These are phyloP conservation scores for Chamaecrista fasciculata DNA, from an alignment of 306 rosid species.

Conservation along the genomic window DNA sequence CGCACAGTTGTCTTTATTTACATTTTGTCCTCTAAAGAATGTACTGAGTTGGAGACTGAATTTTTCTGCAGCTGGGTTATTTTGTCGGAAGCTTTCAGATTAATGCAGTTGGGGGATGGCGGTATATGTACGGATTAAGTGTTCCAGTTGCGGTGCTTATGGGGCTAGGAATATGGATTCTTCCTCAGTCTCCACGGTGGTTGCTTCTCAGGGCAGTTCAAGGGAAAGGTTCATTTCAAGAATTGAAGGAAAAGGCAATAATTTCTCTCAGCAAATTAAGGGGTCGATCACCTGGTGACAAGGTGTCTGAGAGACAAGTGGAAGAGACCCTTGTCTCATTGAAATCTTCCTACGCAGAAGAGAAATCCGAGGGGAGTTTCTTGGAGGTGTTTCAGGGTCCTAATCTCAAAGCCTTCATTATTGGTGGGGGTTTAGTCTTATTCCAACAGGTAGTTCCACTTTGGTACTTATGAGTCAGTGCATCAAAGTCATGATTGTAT, in stretches of 20 bases:
- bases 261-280: constrained; percentile 68
- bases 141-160: constrained; percentile 81
- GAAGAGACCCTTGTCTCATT: constrained; percentile 70
- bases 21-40: constrained; percentile 24
- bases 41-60: constrained; percentile 26
- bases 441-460: constrained; percentile 79
- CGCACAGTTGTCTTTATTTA: constrained; percentile 7
- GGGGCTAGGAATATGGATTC: constrained; percentile 84
- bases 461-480: constrained; percentile 14
- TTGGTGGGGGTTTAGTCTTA: constrained; percentile 89
- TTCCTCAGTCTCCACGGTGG: constrained; percentile 95
- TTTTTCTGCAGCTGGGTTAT: constrained; percentile 72
- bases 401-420: constrained; percentile 80
- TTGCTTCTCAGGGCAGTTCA: constrained; percentile 93
- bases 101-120: constrained; percentile 81
- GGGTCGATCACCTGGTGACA: constrained; percentile 79
- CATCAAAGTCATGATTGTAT: constrained; percentile 8
- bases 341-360: constrained; percentile 66
- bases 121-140: constrained; percentile 87
- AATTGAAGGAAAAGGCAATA: constrained; percentile 68
- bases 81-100: constrained; percentile 89
- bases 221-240: constrained; percentile 76
- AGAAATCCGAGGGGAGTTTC: constrained; percentile 80
- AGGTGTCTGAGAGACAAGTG: constrained; percentile 73
- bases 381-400: constrained; percentile 95